phyloP scores from a whole-genome alignment of 23 red algal species.

The Agarophyton chilense region DNA sequence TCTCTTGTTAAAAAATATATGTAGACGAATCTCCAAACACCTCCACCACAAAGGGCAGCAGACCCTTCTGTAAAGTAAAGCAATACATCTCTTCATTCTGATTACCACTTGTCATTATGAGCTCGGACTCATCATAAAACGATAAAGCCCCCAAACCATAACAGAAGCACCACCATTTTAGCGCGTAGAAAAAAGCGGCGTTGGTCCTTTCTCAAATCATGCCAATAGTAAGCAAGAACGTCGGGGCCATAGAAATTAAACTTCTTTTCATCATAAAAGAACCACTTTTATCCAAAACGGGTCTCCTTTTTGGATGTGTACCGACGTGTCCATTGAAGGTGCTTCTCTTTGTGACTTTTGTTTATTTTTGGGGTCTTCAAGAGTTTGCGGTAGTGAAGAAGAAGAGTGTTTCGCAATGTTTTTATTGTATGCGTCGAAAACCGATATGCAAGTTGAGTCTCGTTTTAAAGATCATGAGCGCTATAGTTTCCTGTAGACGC shows the following conservation, averaged over 20 bases:
- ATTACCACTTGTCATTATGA: background rate
- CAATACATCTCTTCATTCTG: slow-evolving; percentile 2
- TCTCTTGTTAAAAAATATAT: background rate
- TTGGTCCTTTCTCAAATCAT: background rate
- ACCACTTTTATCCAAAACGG: background rate
- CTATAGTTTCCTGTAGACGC: too few species aligned
- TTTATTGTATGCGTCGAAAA: too few species aligned
- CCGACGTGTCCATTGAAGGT: background rate
- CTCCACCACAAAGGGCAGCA: background rate
- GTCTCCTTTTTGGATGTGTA: background rate
- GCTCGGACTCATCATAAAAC: background rate
- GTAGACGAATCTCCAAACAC: background rate
- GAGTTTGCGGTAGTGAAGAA: too few species aligned
- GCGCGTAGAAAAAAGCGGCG: background rate
- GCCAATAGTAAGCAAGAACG: background rate
- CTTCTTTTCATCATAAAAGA: too few species aligned
- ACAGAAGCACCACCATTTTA: background rate
- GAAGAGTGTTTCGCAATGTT: too few species aligned
- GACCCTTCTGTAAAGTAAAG: background rate
- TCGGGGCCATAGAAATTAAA: background rate
- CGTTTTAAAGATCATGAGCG: too few species aligned
- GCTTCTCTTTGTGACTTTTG: background rate
- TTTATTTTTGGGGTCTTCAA: too few species aligned
- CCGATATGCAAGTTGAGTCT: too few species aligned
- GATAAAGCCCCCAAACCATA: background rate